phyloP scores from a whole-genome alignment of 495 filamentous ascomycete species.

The Neurospora discreta region DNA sequence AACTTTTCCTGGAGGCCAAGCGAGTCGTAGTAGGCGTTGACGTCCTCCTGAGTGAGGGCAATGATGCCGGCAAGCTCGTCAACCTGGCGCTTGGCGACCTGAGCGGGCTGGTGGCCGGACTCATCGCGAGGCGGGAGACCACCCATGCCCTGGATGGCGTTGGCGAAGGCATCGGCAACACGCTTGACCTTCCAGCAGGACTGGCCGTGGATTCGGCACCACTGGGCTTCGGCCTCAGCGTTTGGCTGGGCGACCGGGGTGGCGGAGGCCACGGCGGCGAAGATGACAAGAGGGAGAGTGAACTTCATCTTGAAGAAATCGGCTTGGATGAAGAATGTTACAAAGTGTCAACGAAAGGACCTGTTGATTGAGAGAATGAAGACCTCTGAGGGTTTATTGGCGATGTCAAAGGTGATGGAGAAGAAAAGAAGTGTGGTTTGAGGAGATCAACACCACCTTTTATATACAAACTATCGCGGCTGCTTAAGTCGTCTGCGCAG shows the following conservation, averaged over 20 bases:
- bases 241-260: slow-evolving; percentile 13
- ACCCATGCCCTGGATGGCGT: slow-evolving; percentile 9
- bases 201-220: slow-evolving; percentile 21
- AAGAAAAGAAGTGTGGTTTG: neutral
- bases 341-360: neutral
- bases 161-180: slow-evolving; percentile 24
- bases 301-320: slow-evolving; percentile 27
- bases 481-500: neutral
- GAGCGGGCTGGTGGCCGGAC: slow-evolving; percentile 4
- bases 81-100: slow-evolving; percentile 16
- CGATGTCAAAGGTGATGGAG: neutral
- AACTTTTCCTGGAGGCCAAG: slow-evolving; percentile 7
- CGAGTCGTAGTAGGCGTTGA: slow-evolving; percentile 14
- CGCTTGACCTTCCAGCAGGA: slow-evolving; percentile 29
- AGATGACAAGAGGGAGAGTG: slow-evolving; percentile 20
- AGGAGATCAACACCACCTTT: neutral
- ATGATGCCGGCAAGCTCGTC: slow-evolving; percentile 20
- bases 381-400: neutral
- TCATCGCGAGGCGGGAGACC: slow-evolving; percentile 12
- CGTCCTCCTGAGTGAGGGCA: slow-evolving; percentile 17
- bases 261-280: slow-evolving; percentile 17
- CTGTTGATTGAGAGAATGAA: slow-evolving; percentile 3
- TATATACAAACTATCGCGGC: neutral
- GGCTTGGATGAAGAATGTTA: slow-evolving; percentile 1
- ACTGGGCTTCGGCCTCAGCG: slow-evolving; percentile 16